Conservation (phyloP, 1,284 basidiomycete species). For the Irpex sp. region DNA sequence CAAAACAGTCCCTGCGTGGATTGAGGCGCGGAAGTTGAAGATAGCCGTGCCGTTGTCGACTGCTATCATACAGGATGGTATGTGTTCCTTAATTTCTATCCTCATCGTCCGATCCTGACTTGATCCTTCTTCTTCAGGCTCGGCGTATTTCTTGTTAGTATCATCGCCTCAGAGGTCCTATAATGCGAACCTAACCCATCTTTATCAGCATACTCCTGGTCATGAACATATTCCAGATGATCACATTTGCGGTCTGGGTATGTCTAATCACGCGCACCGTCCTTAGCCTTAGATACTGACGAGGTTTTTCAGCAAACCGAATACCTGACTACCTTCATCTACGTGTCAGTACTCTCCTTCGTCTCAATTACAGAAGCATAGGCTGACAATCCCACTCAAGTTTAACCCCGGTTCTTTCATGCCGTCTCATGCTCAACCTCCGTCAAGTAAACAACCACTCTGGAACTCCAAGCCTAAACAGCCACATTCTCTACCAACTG, state of each 20-base stretch:
- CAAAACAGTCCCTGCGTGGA: not conserved
- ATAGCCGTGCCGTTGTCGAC: not conserved
- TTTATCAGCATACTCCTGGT: not conserved
- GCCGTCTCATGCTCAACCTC: not conserved
- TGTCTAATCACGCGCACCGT: not conserved
- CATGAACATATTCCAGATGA: slow-evolving; percentile 1
- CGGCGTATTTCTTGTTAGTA: not conserved
- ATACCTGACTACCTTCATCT: not conserved
- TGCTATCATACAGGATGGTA: not conserved
- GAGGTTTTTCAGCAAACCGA: not conserved
- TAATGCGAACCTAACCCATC: not conserved
- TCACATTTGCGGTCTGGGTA: not conserved
- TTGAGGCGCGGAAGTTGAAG: not conserved
- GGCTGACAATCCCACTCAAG: not conserved
- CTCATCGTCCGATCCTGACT: not conserved
- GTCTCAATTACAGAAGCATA: not conserved
- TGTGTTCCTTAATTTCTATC: not conserved
- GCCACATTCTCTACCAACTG: not conserved
- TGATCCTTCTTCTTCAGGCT: not conserved
- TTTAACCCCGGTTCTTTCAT: not conserved
- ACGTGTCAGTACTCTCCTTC: not conserved
- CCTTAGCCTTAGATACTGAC: not conserved
- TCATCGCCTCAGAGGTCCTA: too few relatives aligned
- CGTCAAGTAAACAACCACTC: not conserved
- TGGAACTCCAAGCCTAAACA: not conserved